Evolutionary conservation across 345 rosid species (phyloP), one percentile per base, ranked within the genome.

Genomic region (Ceriops decandra): DNA sequence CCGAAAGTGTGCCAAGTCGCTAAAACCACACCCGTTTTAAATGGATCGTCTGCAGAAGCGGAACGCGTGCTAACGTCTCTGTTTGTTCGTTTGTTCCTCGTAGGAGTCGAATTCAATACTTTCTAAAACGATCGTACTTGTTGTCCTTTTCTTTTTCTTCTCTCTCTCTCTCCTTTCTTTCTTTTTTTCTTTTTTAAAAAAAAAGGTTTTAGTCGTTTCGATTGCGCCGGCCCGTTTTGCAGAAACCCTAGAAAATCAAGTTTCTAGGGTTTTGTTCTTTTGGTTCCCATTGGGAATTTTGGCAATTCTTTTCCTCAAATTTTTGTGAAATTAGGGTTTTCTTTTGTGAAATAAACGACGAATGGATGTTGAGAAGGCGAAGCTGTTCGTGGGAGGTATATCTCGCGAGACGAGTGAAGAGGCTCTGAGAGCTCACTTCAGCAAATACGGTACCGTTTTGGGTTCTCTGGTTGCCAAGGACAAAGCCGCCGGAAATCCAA

Each of bases 371-470:
- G 95, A 87, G 22, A 75, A 72, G 1, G 63, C 68, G 74, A 90
- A 93, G 88, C 67, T 93, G 42, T 90, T 86, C 60, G 84, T 93
- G 38, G 92, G 96, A 5, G 92, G 92, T 21, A 82, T 89, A 59
- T 68, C 86, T 51, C 80, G 84, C 69, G 97, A 83, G 71, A 83
- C 86, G 6, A 83, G 63, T 57, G 97, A 87, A 68, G 85, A 74
- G 2, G 72, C 78, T 66, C 82, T 93, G 60, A 76, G 51, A 58
- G 69, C 71, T 71, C 83, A 93, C 70, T 93, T 93, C 76, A 73
- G 82, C 72, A 84, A 72, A 71, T 93, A 90, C 70, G 97, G 98
- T 52, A 54, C 16, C 64, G 96, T 93, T 33, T 59, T 74, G 57
- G 77, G 79, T 52, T 79, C 88, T 17, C 64, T 76, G 30, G 76